Evolutionary conservation across 306 rosid species (phyloP), one percentile per base, ranked within the genome.

Genomic region (Myrica gale): DNA sequence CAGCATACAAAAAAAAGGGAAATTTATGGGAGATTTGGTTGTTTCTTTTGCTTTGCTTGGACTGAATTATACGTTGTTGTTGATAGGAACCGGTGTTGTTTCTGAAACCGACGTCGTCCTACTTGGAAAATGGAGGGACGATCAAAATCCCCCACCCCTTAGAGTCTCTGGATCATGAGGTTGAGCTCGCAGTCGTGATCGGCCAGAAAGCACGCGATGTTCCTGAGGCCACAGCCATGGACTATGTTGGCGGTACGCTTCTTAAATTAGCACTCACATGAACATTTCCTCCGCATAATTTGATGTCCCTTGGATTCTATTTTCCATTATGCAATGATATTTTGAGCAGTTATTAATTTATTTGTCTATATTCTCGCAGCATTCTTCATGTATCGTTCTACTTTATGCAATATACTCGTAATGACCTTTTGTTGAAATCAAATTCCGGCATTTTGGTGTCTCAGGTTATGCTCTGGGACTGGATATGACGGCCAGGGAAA

Each of bases 401-500:
- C 39, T 69, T 8, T 55, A 44, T 61, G 48, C 23, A 32, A 20
- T 42, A 15, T 73, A 61, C 26, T 26, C 6, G 26, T 19, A 50
- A 23, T 72, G 76, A 1, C 51, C 39, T 15, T 26, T 23, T 51
- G 11, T 57, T 41, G 42, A 76, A 57, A 42, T 67, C 39, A 7
- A 21, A 20, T 57, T 19, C 13, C 63, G 4, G 5, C 69, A 46
- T 81, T 84, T 69, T 72, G 74, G 53, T 60, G 20, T 53, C 45
- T 76, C 71, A 95, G 98, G 98, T 77, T 95, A 95, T 84, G 98
- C 98, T 32, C 87, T 95, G 71, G 97, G 96, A 67, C 83, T 95
- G 76, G 97, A 95, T 84, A 95, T 92, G 98, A 95, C 98, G 52
- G 98, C 97, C 39, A 86, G 97, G 79, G 95, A 92, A 74, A 90